Percentiles rank a stretch among this genome's conserved stretches.
phyloP scores from a whole-genome alignment of 768 basidiomycete genomes.

The Crassisporium funariophilum region DNA sequence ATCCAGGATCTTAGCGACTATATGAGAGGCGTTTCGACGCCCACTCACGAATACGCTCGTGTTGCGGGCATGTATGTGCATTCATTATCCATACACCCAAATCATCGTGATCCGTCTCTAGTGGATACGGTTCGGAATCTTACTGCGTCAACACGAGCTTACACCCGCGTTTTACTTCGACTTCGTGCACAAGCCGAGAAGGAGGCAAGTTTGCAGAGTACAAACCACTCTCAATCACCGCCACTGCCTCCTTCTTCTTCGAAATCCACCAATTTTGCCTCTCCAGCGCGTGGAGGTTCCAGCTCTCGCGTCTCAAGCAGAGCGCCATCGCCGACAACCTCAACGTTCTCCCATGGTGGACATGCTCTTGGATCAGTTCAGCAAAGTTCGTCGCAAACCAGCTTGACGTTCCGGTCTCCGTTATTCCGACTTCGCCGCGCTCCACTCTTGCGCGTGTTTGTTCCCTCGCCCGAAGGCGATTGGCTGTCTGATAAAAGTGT shows the following conservation, averaged over 20 bases:
- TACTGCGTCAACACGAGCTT: constrained; percentile 68
- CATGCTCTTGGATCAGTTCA: constrained; percentile 26
- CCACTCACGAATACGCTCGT: constrained; percentile 70
- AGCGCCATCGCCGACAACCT: constrained; percentile 64
- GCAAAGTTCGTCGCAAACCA: constrained; percentile 24
- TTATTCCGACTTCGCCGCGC: constrained; percentile 72
- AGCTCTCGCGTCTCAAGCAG: constrained; percentile 57
- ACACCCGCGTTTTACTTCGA: constrained; percentile 78
- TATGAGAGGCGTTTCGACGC: constrained; percentile 77
- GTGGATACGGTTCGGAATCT: constrained; percentile 50
- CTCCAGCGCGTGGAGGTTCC: constrained; percentile 23
- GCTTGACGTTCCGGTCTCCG: constrained; percentile 61
- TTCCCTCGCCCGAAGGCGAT: constrained; percentile 83
- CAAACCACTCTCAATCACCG: constrained; percentile 16
- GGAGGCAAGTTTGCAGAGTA: constrained; percentile 31
- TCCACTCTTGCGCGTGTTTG: constrained; percentile 77
- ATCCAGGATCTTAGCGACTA: constrained; percentile 83
- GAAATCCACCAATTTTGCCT: constrained; percentile 13
- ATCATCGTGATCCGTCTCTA: constrained; percentile 41
- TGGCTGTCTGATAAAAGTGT: constrained; percentile 86
- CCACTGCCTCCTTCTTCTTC: constrained; percentile 18
- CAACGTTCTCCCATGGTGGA: constrained; percentile 36
- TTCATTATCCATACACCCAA: constrained; percentile 43
- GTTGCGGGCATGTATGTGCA: constrained; percentile 61
- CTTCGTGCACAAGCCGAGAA: constrained; percentile 80